Conservation (phyloP, 306 rosid species). For the Alnus rubra region DNA sequence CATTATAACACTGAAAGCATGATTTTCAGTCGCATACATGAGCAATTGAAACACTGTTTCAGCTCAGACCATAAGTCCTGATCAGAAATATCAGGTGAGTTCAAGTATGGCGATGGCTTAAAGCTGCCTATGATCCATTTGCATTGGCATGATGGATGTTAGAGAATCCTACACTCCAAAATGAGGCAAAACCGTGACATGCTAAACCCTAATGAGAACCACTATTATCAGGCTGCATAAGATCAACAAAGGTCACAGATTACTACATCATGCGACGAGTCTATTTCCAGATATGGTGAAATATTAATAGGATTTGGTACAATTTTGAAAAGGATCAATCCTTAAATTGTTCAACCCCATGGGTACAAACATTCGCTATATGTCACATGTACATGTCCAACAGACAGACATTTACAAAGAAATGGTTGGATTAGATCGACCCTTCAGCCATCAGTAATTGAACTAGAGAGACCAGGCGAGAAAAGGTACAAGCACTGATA, state of each 20-base stretch:
- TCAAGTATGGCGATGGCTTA: not conserved
- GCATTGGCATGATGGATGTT: not conserved
- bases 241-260: not conserved
- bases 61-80: not conserved
- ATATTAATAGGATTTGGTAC: slow-evolving; percentile 4
- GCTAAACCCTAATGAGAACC: not conserved
- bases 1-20: not conserved
- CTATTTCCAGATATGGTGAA: not conserved
- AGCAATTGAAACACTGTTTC: not conserved
- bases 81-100: not conserved
- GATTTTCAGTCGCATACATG: not conserved
- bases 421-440: not conserved
- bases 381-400: not conserved
- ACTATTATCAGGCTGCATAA: slow-evolving; percentile 1
- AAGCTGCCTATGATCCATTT: not conserved
- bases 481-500: slow-evolving; percentile 6
- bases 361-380: not conserved
- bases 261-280: not conserved
- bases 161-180: not conserved
- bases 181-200: not conserved
- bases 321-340: not conserved
- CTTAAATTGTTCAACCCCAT: slow-evolving; percentile 5
- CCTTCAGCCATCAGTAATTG: slow-evolving; percentile 4
- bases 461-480: not conserved
- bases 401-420: not conserved